Percentiles rank a stretch among this genome's conserved stretches.
These are phyloP conservation scores for Cenchrus purpureus DNA, from an alignment of 176 grass and related monocot genomes.

Conservation along the genomic window DNA sequence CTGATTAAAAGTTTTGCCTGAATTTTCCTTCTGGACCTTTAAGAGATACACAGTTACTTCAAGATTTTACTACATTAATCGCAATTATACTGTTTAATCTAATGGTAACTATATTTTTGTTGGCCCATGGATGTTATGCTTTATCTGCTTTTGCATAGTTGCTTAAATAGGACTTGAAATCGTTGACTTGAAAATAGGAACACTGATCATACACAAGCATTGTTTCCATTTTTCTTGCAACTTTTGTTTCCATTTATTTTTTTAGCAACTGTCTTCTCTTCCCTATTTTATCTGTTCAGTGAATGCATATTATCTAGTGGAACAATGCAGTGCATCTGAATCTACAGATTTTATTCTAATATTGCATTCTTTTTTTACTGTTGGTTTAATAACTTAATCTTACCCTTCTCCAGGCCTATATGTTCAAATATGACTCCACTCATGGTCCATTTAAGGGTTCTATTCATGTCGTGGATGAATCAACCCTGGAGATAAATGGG, in stretches of 20 bases:
- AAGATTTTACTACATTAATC: slow-evolving; percentile 1
- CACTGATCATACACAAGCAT: not conserved
- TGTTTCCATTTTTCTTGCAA: slow-evolving; percentile 1
- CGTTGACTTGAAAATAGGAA: not conserved
- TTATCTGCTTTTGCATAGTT: not conserved
- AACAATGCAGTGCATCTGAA: not conserved
- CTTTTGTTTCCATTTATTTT: not conserved
- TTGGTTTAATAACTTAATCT: slow-evolving; percentile 9
- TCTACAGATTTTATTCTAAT: not conserved
- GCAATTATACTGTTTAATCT: slow-evolving; percentile 23
- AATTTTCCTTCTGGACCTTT: not conserved
- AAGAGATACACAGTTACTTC: slow-evolving; percentile 1
- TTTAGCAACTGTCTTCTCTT: not conserved
- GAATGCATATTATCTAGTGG: not conserved
- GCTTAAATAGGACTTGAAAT: not conserved
- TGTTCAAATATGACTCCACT: slow-evolving; percentile 98
- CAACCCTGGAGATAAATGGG: slow-evolving; percentile 90
- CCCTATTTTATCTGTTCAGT: slow-evolving; percentile 17
- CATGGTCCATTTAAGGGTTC: slow-evolving; percentile 87
- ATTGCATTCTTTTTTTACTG: not conserved
- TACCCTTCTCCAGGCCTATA: slow-evolving; percentile 73
- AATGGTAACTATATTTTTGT: slow-evolving; percentile 5
- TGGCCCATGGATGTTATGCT: slow-evolving; percentile 12
- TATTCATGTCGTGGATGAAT: slow-evolving; percentile 75
- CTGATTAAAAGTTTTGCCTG: not conserved